phyloP scores from a whole-genome alignment of 2,329 filamentous ascomycete species.

The Zarea fungicola region DNA sequence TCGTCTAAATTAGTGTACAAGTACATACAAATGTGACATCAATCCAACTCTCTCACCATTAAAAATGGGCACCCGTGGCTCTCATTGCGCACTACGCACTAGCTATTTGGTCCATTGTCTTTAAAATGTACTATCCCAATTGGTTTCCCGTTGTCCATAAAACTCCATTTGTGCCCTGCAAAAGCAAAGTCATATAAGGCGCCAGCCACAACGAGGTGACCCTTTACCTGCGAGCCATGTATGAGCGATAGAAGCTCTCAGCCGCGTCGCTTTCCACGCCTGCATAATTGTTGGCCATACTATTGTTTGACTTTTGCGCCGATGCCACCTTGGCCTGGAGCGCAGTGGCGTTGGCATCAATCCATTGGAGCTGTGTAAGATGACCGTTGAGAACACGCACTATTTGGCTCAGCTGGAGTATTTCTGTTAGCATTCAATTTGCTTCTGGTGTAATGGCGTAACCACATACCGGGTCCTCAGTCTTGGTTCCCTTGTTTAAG shows the following conservation, averaged over 20 bases:
- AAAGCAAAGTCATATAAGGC: slow-evolving; percentile 1
- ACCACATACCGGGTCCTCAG: slow-evolving; percentile 73
- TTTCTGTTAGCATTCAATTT: slow-evolving; percentile 22
- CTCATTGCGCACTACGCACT: background rate
- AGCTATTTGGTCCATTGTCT: slow-evolving; percentile 2
- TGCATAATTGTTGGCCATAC: slow-evolving; percentile 51
- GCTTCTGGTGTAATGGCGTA: slow-evolving; percentile 9
- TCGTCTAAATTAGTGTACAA: slow-evolving; percentile 36
- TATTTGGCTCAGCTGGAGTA: slow-evolving; percentile 76
- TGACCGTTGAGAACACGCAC: slow-evolving; percentile 93
- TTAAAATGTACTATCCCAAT: slow-evolving; percentile 8
- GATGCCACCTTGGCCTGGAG: slow-evolving; percentile 77
- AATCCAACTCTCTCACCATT: slow-evolving; percentile 14
- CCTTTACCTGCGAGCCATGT: slow-evolving; percentile 63
- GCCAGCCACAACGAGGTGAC: background rate
- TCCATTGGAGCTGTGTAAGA: slow-evolving; percentile 85
- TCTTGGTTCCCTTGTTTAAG: slow-evolving; percentile 81
- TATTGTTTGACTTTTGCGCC: slow-evolving; percentile 73
- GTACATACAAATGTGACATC: slow-evolving; percentile 22
- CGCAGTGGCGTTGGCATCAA: slow-evolving; percentile 77
- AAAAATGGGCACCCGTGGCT: background rate
- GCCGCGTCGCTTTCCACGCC: slow-evolving; percentile 65
- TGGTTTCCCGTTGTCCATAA: slow-evolving; percentile 9
- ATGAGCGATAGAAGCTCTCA: slow-evolving; percentile 88
- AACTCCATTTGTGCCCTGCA: slow-evolving; percentile 13